Percentiles rank a stretch among this genome's conserved stretches.
Evolutionary conservation across 2,329 filamentous ascomycete genomes (phyloP).

Genomic region (Trichoderma pleuroti): DNA sequence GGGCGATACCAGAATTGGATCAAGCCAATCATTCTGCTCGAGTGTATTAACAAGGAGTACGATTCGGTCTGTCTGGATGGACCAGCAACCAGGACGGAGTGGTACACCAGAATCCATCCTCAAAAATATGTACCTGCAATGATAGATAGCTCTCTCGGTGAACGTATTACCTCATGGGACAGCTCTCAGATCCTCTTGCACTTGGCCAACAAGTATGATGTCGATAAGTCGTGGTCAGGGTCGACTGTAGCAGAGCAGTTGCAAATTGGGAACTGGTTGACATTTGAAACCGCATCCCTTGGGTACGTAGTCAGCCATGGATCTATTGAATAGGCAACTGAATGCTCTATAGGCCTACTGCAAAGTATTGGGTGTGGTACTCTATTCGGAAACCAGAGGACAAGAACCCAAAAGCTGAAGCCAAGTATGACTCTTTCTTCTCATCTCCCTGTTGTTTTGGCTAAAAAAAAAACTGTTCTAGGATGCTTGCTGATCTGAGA

Average conservation of each 20-base stretch:
- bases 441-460: neutral
- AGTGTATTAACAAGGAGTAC: neutral
- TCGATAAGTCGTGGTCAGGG: neutral
- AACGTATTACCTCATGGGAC: conserved; percentile 11
- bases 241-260: neutral
- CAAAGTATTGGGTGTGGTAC: conserved; percentile 18
- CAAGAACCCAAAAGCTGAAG: conserved; percentile 8
- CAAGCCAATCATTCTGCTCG: conserved; percentile 18
- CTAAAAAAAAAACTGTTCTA: neutral
- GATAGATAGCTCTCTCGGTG: conserved; percentile 11
- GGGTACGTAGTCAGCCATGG: neutral
- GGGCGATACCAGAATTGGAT: conserved; percentile 18
- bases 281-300: conserved; percentile 18
- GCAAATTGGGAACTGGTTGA: conserved; percentile 16
- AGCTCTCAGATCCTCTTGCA: conserved; percentile 17
- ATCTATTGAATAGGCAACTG: neutral
- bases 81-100: conserved; percentile 5
- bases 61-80: conserved; percentile 11
- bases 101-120: conserved; percentile 16
- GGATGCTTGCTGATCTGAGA: conserved; percentile 2
- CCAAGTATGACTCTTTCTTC: neutral
- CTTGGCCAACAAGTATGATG: conserved; percentile 10
- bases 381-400: conserved; percentile 12
- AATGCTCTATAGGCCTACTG: neutral
- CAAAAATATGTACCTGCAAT: conserved; percentile 17